Evolutionary conservation across 192 early-diverging fungal genomes (phyloP).

Genomic region (Coemansia sp.): DNA sequence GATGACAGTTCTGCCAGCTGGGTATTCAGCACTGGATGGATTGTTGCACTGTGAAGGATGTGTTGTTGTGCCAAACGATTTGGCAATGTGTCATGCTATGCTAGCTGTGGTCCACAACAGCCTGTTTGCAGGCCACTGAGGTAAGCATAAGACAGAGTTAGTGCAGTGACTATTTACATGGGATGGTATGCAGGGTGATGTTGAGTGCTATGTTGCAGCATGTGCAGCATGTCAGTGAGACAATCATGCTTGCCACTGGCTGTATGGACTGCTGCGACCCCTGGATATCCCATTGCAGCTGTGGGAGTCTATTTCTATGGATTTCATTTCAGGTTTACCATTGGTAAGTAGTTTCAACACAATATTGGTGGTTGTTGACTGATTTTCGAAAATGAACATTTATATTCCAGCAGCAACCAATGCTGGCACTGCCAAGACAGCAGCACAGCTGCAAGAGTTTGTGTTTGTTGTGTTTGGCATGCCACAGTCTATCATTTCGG

Average conservation of each 20-base stretch:
- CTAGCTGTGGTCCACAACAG: background rate
- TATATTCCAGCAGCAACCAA: background rate
- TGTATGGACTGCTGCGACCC: conserved; percentile 5
- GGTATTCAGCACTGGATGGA: background rate
- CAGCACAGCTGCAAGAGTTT: background rate
- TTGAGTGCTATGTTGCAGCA: background rate
- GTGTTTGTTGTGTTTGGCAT: background rate
- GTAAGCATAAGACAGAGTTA: background rate
- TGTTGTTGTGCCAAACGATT: background rate
- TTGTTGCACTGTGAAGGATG: background rate
- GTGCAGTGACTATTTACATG: background rate
- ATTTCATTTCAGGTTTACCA: conserved; percentile 7
- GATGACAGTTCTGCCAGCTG: background rate
- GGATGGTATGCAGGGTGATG: background rate
- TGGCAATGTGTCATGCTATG: background rate
- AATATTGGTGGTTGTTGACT: conserved; percentile 12
- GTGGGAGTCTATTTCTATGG: conserved; percentile 4
- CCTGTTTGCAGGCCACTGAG: conserved; percentile 5
- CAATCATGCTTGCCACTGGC: background rate
- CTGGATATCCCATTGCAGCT: background rate
- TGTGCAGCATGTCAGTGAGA: background rate
- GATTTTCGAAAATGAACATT: background rate
- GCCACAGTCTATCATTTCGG: background rate
- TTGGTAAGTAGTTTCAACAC: background rate
- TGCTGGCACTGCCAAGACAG: background rate